Conservation (phyloP, 2,329 filamentous ascomycete species). For the Onygena corvina region DNA sequence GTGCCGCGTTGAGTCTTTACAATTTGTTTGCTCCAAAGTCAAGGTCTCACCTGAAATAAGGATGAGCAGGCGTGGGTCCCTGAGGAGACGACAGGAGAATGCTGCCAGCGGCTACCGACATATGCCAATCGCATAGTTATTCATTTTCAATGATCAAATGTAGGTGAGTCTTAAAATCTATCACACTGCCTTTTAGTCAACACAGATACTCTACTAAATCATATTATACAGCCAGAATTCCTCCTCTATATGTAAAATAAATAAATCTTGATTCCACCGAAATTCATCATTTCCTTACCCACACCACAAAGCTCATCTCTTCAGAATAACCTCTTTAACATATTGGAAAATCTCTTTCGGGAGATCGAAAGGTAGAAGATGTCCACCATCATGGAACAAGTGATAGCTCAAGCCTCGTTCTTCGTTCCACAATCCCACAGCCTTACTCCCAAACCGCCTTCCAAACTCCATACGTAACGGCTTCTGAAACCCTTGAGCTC, state of each 20-base stretch:
- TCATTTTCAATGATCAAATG: no score
- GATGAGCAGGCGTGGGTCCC: neutral
- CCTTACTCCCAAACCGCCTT: neutral
- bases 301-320: neutral
- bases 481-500: conserved; percentile 26
- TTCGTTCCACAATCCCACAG: conserved; percentile 23
- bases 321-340: conserved; percentile 27
- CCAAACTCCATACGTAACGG: conserved; percentile 20
- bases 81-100: neutral
- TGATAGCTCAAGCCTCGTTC: conserved; percentile 30
- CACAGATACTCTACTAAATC: no score
- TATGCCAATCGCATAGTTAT: neutral
- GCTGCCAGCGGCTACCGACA: neutral
- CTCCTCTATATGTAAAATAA: neutral
- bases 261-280: neutral
- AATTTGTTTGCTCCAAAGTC: neutral
- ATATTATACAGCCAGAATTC: no score
- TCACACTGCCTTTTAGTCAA: no score
- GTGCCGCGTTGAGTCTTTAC: neutral
- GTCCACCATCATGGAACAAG: conserved; percentile 26
- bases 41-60: no score
- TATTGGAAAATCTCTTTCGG: conserved; percentile 28
- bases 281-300: neutral
- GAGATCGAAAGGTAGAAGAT: conserved; percentile 25
- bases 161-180: neutral